Conservation (phyloP, 495 filamentous ascomycete genomes). For the Evansstolkia leycettana region DNA sequence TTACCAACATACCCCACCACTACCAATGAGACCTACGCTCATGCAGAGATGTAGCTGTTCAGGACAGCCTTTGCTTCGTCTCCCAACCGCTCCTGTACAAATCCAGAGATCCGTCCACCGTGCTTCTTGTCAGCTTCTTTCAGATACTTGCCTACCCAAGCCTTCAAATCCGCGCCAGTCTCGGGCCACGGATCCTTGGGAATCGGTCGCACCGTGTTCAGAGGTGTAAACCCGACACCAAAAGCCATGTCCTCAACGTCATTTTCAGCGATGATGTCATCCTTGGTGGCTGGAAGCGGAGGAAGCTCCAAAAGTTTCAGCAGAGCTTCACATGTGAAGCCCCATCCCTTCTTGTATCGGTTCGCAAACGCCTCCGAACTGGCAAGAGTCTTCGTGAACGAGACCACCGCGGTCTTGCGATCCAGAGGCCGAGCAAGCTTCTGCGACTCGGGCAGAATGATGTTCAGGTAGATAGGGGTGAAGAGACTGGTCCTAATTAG, state of each 20-base stretch:
- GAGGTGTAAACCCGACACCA: slow-evolving; percentile 80
- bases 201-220: slow-evolving; percentile 71
- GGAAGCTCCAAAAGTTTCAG: slow-evolving; percentile 81
- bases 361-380: slow-evolving; percentile 69
- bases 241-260: slow-evolving; percentile 93
- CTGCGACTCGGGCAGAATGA: slow-evolving; percentile 80
- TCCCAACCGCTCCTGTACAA: slow-evolving; percentile 46
- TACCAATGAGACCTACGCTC: background rate
- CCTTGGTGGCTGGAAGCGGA: slow-evolving; percentile 55
- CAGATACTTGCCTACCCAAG: slow-evolving; percentile 66
- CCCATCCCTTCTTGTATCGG: slow-evolving; percentile 76
- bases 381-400: slow-evolving; percentile 77
- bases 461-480: slow-evolving; percentile 64
- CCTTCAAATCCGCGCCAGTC: slow-evolving; percentile 58
- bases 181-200: slow-evolving; percentile 69
- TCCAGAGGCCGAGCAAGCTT: slow-evolving; percentile 77
- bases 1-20: background rate
- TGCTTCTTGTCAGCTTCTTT: slow-evolving; percentile 46
- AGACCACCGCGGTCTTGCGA: slow-evolving; percentile 87
- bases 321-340: slow-evolving; percentile 70
- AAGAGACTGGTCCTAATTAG: slow-evolving; percentile 48
- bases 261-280: slow-evolving; percentile 67
- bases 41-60: slow-evolving; percentile 39
- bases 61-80: slow-evolving; percentile 43
- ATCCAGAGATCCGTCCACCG: slow-evolving; percentile 39